These are phyloP conservation scores for Clavispora carvajalis DNA, from an alignment of 805 yeast genomes.

Conservation along the genomic window DNA sequence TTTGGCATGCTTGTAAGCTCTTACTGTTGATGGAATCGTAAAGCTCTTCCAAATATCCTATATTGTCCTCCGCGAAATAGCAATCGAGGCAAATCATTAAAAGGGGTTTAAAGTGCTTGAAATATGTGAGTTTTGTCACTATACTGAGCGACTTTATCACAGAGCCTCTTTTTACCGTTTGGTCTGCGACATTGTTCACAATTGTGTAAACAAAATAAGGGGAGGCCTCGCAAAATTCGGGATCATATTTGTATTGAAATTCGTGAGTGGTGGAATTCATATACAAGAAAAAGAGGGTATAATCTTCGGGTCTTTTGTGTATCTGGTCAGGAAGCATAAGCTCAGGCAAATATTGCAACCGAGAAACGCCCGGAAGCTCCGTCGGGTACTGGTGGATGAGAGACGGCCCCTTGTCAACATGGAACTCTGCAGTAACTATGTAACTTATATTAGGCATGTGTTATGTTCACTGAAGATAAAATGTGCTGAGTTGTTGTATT, in stretches of 20 bases:
- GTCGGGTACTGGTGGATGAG: constrained; percentile 57
- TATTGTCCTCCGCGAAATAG: constrained; percentile 29
- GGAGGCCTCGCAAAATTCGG: constrained; percentile 28
- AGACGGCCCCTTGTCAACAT: constrained; percentile 68
- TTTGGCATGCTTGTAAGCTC: constrained; percentile 17
- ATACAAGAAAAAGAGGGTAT: constrained; percentile 51
- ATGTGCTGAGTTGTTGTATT: too few species aligned
- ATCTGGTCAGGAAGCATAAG: constrained; percentile 60
- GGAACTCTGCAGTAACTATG: constrained; percentile 72
- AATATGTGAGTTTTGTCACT: constrained; percentile 48
- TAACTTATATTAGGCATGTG: constrained; percentile 42
- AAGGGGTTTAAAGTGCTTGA: constrained; percentile 55
- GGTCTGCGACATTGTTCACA: constrained; percentile 44
- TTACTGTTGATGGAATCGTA: constrained; percentile 30
- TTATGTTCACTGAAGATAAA: background rate
- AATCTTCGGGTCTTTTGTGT: constrained; percentile 54
- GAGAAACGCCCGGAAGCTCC: constrained; percentile 32
- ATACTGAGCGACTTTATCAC: constrained; percentile 55
- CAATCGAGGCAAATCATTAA: constrained; percentile 48
- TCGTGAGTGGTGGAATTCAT: constrained; percentile 34
- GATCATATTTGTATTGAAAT: constrained; percentile 33
- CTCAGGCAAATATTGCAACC: constrained; percentile 41
- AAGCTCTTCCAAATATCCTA: constrained; percentile 21
- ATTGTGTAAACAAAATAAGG: constrained; percentile 53
- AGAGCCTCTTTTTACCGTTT: constrained; percentile 50